Evolutionary conservation across 768 basidiomycete genomes (phyloP).

Genomic region (Mycena haematopus): DNA sequence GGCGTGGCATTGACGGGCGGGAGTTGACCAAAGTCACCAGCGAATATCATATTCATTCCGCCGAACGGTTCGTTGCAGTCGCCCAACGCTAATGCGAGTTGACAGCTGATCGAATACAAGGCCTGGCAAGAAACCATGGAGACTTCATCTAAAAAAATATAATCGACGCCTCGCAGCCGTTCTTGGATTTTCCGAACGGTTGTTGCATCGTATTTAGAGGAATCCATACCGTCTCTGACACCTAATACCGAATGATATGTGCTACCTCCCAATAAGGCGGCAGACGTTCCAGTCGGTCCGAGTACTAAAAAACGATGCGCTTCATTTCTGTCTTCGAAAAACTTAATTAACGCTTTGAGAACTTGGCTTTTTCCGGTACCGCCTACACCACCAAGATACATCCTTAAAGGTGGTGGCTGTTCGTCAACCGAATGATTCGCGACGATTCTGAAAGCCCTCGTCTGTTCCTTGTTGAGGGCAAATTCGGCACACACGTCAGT

Average conservation of each 20-base stretch:
- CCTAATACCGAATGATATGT: neutral
- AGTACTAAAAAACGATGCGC: neutral
- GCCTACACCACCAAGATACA: neutral
- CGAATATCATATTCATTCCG: neutral
- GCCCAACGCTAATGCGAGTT: neutral
- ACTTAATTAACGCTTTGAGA: neutral
- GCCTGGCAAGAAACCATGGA: neutral
- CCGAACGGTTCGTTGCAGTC: neutral
- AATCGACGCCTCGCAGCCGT: neutral
- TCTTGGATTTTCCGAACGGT: neutral
- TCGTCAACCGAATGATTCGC: neutral
- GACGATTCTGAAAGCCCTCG: neutral
- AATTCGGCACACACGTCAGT: neutral
- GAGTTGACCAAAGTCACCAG: neutral
- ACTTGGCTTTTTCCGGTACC: neutral
- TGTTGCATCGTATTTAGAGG: no score
- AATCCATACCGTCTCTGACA: neutral
- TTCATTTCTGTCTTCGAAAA: neutral
- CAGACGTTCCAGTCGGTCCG: neutral
- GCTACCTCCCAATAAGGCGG: neutral
- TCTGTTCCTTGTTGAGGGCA: neutral
- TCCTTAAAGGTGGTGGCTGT: neutral
- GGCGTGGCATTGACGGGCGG: neutral
- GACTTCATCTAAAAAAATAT: neutral
- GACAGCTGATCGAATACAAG: neutral